Base-by-base conservation (phyloP, 108 stramenopile species). In the Nitzschia inconspicua region DNA sequence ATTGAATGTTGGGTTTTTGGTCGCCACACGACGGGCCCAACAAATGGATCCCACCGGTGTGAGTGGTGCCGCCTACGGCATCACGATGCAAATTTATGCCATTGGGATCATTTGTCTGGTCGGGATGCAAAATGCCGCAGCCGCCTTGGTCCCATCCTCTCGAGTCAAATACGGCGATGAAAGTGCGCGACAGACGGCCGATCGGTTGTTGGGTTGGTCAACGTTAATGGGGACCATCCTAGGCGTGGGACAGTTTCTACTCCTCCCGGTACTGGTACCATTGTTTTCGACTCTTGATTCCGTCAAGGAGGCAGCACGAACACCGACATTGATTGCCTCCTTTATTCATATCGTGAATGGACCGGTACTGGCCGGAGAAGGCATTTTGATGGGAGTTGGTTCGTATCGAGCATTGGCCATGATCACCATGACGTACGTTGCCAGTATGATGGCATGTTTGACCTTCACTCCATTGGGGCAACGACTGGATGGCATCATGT, bases 1-100 rank as follows among this genome's bases (percentile, higher is more conserved):
- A 0, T 53, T 93, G 14, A 93, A 89, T 60, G 54, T 80, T 20
- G 86, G 75, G 4, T 79, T 93, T 60, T 58, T 86, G 3, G 53
- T 80, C 2, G 91, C 85, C 9, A 78, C 88, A 3, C 66, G 91
- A 28, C 41, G 82, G 40, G 83, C 88, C 1, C 88, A 89, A 51
- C 46, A 61, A 9, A 67, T 93, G 78, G 91, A 93, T 62, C 70
- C 88, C 0, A 65, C 77, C 13, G 91, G 91, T 24, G 80, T 89
- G 9, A 44, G 75, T 2, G 91, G 84, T 10, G 91, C 91, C 4
- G 91, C 91, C 14, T 86, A 89, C 65, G 84, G 86, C 0, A 89
- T 93, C 48, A 77, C 82, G 6, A 86, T 85, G 83, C 88, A 89
- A 67, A 81, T 88, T 14, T 86, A 83, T 62, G 42, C 57, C 11